phyloP scores from a whole-genome alignment of 2,329 filamentous ascomycete genomes.

The Nigrospora oryzae region DNA sequence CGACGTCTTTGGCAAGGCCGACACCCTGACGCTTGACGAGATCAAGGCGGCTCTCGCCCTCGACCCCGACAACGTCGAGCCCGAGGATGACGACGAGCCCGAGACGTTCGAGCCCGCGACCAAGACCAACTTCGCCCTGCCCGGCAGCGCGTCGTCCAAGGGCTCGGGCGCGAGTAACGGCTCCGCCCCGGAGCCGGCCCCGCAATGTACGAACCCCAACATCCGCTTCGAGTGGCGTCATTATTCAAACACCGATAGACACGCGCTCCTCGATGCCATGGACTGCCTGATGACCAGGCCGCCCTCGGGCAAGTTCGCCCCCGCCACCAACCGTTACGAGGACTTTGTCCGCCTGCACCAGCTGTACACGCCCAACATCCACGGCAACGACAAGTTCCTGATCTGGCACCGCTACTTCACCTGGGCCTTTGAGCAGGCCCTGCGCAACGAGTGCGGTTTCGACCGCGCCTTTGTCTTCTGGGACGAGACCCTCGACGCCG shows the following conservation, averaged over 20 bases:
- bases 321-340: conserved; percentile 21
- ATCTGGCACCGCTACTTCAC: conserved; percentile 24
- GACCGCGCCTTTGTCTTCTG: conserved; percentile 20
- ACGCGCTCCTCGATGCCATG: conserved; percentile 18
- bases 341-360: conserved; percentile 24
- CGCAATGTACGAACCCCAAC: conserved; percentile 10
- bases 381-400: conserved; percentile 21
- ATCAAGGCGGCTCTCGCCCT: too few species aligned
- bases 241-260: conserved; percentile 18
- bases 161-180: too few species aligned
- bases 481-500: conserved; percentile 24
- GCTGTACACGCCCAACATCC: conserved; percentile 19
- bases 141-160: too few species aligned
- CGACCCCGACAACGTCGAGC: too few species aligned
- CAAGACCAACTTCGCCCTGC: too few species aligned
- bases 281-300: conserved; percentile 17
- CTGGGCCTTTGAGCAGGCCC: conserved; percentile 18
- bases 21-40: too few species aligned
- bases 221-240: conserved; percentile 21
- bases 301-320: conserved; percentile 14
- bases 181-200: too few species aligned
- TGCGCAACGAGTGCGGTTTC: conserved; percentile 23
- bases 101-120: too few species aligned
- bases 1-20: too few species aligned
- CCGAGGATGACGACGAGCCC: too few species aligned